phyloP scores from a whole-genome alignment of 768 basidiomycete species.

The Lentinus tigrinus region DNA sequence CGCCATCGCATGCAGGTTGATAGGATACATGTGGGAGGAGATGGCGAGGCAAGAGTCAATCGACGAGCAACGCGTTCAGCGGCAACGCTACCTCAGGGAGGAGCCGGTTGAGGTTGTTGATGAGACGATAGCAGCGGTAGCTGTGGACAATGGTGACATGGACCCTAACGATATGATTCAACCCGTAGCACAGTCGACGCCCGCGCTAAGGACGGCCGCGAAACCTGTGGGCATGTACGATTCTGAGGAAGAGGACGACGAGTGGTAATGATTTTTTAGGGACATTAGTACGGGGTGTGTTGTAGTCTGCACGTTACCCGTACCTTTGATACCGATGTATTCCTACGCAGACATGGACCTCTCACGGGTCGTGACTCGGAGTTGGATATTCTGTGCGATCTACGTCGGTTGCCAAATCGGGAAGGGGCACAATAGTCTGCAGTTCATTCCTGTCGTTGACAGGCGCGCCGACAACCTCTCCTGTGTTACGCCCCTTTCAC shows the following conservation, averaged over 20 bases:
- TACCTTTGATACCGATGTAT: background rate
- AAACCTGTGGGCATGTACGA: conserved; percentile 4
- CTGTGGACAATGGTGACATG: conserved; percentile 7
- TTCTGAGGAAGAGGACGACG: conserved; percentile 12
- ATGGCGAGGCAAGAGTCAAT: conserved; percentile 22
- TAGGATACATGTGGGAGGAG: conserved; percentile 23
- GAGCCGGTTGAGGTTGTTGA: background rate
- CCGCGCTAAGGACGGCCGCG: background rate
- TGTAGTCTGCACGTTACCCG: background rate
- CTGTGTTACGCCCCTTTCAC: conserved; percentile 15
- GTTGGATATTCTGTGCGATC: background rate
- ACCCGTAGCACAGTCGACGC: background rate
- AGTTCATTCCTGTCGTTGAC: conserved; percentile 4
- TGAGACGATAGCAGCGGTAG: background rate
- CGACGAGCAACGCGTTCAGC: conserved; percentile 22
- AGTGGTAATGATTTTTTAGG: background rate
- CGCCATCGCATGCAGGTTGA: conserved; percentile 7
- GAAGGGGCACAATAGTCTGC: conserved; percentile 14
- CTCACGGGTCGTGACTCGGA: background rate
- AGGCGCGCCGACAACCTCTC: conserved; percentile 4
- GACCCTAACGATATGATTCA: conserved; percentile 19
- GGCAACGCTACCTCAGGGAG: conserved; percentile 9
- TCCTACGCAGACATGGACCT: background rate
- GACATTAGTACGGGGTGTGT: background rate
- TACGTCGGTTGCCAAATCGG: conserved; percentile 15